Evolutionary conservation across 805 yeast genomes (phyloP), one percentile per base, ranked within the genome.

Genomic region (Cyberlindnera veronae): DNA sequence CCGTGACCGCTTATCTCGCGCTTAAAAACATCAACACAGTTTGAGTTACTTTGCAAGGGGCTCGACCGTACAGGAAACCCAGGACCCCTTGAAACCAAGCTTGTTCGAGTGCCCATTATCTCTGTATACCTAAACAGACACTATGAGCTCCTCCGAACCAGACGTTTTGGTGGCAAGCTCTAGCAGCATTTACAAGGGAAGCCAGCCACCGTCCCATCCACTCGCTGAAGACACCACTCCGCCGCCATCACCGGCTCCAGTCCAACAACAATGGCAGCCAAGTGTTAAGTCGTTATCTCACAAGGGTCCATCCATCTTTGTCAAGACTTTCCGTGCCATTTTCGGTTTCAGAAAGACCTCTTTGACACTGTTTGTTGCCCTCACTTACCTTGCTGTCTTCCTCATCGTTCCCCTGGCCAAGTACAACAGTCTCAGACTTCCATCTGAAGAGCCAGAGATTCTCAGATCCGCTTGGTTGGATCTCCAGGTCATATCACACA

Each of bases 291-390:
- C 38, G n/a, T 12, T 22, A 8, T 8, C 14, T 6, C 14, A 12
- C 14, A n/a, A 29, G 5, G 42, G 17, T 6, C 47, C 55, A 11
- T 54, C 58, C 1, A 3, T 42, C 4, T 29, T 54, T 22, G 32
- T 34, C 2, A 42, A 47, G 28, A 57, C 62, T 18, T 29, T 72
- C 8, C 68, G 81, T 39, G 68, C 80, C 6, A 59, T 74, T 1
- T 79, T 82, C 57, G 79, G 84, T n/a, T 84, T 83, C 63, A 63
- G 91, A 46, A 84, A 84, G 61, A 82, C 90, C 0, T 71, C 86
- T 2, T 67, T 84, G 32, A 77, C 88, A 8, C 49, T 79, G 3
- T 57, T 81, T 37, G 73, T 79, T 6, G 57, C 76, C 1, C 22
- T 75, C 7, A 70, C 85, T 0, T 68, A 75, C 37, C 38, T 71